Percentiles rank a stretch among this genome's conserved stretches.
Evolutionary conservation across 2,329 filamentous ascomycete genomes (phyloP).

Genomic region (Ophiognomonia clavigignenti-juglandacearum): DNA sequence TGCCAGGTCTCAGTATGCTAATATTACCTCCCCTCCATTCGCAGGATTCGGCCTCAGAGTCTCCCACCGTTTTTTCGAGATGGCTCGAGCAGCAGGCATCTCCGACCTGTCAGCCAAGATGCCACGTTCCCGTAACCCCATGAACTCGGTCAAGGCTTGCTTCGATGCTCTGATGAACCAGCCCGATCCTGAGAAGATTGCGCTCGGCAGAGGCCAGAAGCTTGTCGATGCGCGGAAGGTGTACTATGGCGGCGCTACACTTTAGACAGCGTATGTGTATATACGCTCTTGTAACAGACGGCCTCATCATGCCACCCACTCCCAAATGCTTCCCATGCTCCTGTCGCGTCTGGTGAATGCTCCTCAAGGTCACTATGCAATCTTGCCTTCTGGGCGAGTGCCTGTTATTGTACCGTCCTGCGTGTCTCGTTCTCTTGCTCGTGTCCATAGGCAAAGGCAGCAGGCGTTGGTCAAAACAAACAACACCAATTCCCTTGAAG

Average conservation of each 20-base stretch:
- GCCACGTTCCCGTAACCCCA: slow-evolving; percentile 83
- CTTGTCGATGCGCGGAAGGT: slow-evolving; percentile 94
- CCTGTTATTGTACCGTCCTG: no score
- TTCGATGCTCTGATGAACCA: slow-evolving; percentile 80
- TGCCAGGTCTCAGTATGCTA: neutral
- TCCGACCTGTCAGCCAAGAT: slow-evolving; percentile 81
- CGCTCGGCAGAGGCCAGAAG: slow-evolving; percentile 86
- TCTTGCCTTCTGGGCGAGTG: no score
- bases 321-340: neutral
- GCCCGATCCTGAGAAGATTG: slow-evolving; percentile 82
- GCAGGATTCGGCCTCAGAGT: slow-evolving; percentile 90
- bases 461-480: no score
- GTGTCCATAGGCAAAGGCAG: no score
- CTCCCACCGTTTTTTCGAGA: slow-evolving; percentile 88
- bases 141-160: slow-evolving; percentile 95
- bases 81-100: slow-evolving; percentile 83
- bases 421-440: no score
- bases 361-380: no score
- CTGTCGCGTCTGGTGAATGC: neutral
- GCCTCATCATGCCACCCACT: neutral
- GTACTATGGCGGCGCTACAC: slow-evolving; percentile 81
- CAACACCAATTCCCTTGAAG: no score
- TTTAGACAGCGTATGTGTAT: slow-evolving; percentile 34
- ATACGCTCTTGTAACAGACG: slow-evolving; percentile 13
- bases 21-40: neutral